A percentile compares a stretch with the other conserved stretches of the same genome.
Conservation (phyloP, 1,284 basidiomycete species). For the Sutorius eximius region DNA sequence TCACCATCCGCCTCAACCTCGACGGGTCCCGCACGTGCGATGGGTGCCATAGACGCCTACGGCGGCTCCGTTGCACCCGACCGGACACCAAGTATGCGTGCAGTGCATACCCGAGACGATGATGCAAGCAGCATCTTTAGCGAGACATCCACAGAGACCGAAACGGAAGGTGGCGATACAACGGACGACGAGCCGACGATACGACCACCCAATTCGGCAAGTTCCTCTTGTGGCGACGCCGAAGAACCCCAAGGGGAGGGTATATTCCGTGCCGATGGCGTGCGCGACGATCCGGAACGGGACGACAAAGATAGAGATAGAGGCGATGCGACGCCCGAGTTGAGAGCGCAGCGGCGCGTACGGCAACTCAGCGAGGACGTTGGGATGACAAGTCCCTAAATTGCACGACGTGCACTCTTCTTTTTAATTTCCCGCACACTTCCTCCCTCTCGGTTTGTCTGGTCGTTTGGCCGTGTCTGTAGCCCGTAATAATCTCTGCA, state of each 20-base stretch:
- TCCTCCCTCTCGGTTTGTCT: conserved; percentile 19
- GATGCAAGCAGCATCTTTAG: conserved; percentile 35
- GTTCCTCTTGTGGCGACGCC: conserved; percentile 31
- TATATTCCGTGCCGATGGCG: conserved; percentile 22
- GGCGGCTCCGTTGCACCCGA: conserved; percentile 37
- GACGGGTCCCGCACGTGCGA: conserved; percentile 46
- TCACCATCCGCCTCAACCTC: conserved; percentile 13
- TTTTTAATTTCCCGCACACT: not conserved
- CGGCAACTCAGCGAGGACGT: conserved; percentile 32
- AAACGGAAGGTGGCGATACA: conserved; percentile 49
- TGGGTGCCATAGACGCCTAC: conserved; percentile 57
- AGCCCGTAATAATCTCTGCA: conserved; percentile 23
- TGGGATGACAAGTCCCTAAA: conserved; percentile 33
- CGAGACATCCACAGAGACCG: conserved; percentile 39
- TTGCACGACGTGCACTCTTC: not conserved
- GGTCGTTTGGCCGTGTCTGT: conserved; percentile 16
- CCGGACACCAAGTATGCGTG: conserved; percentile 33
- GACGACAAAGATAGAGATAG: conserved; percentile 33
- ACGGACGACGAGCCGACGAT: conserved; percentile 80
- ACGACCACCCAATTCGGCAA: conserved; percentile 44
- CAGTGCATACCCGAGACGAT: conserved; percentile 32
- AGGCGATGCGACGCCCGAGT: conserved; percentile 32
- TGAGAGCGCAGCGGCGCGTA: conserved; percentile 30
- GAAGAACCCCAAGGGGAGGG: conserved; percentile 28
- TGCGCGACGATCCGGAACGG: conserved; percentile 12